Evolutionary conservation across 2,329 filamentous ascomycete species (phyloP).

Genomic region (Coniochaeta pulveracea): DNA sequence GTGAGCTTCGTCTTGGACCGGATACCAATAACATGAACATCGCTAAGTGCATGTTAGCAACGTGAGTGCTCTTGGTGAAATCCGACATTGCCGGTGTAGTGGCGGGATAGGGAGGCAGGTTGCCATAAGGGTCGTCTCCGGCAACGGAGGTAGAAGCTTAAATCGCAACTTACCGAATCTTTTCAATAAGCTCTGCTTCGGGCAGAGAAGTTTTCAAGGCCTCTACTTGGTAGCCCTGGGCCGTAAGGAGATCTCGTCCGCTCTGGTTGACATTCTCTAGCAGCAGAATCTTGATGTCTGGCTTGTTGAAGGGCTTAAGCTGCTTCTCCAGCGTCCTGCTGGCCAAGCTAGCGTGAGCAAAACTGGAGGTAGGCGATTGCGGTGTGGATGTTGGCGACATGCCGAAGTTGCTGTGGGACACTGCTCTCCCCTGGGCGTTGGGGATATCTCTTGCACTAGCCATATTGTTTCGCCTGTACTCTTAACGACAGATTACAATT

Average conservation of each 20-base stretch:
- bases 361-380: constrained; percentile 59
- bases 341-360: constrained; percentile 26
- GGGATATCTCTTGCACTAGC: constrained; percentile 29
- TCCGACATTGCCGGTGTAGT: too few species aligned
- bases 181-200: constrained; percentile 90
- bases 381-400: constrained; percentile 67
- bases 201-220: constrained; percentile 77
- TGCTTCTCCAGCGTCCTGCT: constrained; percentile 50
- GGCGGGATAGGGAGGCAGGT: constrained; percentile 5
- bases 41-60: constrained; percentile 34
- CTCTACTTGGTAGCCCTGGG: constrained; percentile 94
- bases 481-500: constrained; percentile 3
- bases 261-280: constrained; percentile 94
- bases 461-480: too few species aligned
- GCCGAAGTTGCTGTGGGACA: constrained; percentile 50
- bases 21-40: constrained; percentile 96
- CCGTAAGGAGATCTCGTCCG: constrained; percentile 68
- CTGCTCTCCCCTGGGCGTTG: constrained; percentile 25
- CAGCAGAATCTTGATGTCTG: constrained; percentile 92
- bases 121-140: constrained; percentile 8
- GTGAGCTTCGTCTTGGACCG: constrained; percentile 95
- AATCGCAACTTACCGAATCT: constrained; percentile 61
- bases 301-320: constrained; percentile 88
- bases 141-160: constrained; percentile 8
- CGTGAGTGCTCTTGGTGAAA: neutral